Percentiles rank a stretch among this genome's conserved stretches.
Evolutionary conservation across 805 yeast genomes (phyloP).

Genomic region (Metschnikowia cerradonensis): DNA sequence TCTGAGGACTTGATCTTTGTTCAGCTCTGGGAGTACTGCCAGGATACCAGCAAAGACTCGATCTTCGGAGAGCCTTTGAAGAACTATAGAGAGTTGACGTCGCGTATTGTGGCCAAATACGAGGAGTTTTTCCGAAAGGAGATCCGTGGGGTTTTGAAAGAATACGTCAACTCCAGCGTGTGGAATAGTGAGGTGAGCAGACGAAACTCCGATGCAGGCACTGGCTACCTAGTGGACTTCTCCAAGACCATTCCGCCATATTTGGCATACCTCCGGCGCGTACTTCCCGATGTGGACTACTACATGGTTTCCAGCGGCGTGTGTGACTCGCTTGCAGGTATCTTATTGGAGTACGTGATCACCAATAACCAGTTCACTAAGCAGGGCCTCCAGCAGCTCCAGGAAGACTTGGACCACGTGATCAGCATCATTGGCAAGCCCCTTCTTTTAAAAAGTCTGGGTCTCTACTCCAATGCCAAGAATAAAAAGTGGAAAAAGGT

Average conservation of each 20-base stretch:
- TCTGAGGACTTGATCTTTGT: slow-evolving; percentile 36
- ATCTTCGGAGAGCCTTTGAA: slow-evolving; percentile 28
- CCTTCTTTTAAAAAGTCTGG: slow-evolving; percentile 17
- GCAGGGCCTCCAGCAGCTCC: slow-evolving; percentile 31
- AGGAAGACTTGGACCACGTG: slow-evolving; percentile 26
- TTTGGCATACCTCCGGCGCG: slow-evolving; percentile 20
- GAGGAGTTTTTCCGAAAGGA: slow-evolving; percentile 33
- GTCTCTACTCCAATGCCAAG: slow-evolving; percentile 18
- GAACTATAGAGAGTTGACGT: slow-evolving; percentile 22
- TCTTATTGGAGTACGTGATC: slow-evolving; percentile 35
- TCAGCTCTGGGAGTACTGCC: slow-evolving; percentile 37
- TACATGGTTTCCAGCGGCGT: slow-evolving; percentile 25
- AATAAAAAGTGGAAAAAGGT: slow-evolving; percentile 26
- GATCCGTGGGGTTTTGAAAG: slow-evolving; percentile 28
- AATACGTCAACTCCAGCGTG: slow-evolving; percentile 33
- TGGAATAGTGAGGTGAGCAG: slow-evolving; percentile 26
- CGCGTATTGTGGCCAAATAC: slow-evolving; percentile 20
- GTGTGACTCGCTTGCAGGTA: slow-evolving; percentile 23
- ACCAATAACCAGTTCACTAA: slow-evolving; percentile 36
- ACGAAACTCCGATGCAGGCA: slow-evolving; percentile 17
- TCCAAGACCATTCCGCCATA: slow-evolving; percentile 24
- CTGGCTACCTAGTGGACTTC: slow-evolving; percentile 21
- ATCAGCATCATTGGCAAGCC: slow-evolving; percentile 15
- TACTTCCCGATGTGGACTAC: slow-evolving; percentile 30
- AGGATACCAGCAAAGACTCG: slow-evolving; percentile 18